phyloP scores from a whole-genome alignment of 2,329 filamentous ascomycete genomes.

The Colletotrichum coccodes region DNA sequence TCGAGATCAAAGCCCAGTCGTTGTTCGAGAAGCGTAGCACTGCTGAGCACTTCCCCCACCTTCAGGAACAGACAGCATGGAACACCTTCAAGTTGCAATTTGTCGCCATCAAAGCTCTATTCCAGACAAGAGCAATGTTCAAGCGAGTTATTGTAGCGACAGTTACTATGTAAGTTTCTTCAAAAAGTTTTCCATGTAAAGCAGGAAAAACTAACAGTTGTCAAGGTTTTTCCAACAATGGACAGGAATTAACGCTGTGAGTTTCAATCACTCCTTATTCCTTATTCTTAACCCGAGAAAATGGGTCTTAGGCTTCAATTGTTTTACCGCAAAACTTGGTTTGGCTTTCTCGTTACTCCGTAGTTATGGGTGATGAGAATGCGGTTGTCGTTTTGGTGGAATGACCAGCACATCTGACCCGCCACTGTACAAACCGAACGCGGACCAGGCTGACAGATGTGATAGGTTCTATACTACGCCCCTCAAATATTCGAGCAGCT shows the following conservation, averaged over 20 bases:
- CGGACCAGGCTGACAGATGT: background rate
- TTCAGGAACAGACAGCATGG: constrained; percentile 67
- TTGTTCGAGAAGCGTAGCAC: constrained; percentile 80
- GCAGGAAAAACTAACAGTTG: constrained; percentile 43
- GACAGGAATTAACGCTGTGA: constrained; percentile 64
- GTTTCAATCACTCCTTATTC: no score
- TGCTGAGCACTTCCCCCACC: constrained; percentile 73
- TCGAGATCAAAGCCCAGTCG: constrained; percentile 85
- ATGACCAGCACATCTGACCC: accelerated
- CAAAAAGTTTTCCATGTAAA: no score
- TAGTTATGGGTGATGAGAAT: no score
- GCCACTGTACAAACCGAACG: no score
- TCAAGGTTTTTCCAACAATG: constrained; percentile 36
- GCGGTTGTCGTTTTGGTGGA: no score
- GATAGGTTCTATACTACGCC: constrained; percentile 68
- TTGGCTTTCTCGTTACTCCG: no score
- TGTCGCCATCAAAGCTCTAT: constrained; percentile 71
- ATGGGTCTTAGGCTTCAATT: no score
- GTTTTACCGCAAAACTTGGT: no score
- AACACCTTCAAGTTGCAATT: constrained; percentile 77
- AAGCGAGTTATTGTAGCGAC: constrained; percentile 72
- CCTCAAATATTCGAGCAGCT: constrained; percentile 76
- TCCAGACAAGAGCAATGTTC: constrained; percentile 74
- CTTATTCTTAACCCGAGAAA: no score
- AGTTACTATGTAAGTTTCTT: constrained; percentile 63